These are phyloP conservation scores for Ceratobasidium sp. DNA, from an alignment of 1,284 basidiomycete genomes.

Conservation along the genomic window DNA sequence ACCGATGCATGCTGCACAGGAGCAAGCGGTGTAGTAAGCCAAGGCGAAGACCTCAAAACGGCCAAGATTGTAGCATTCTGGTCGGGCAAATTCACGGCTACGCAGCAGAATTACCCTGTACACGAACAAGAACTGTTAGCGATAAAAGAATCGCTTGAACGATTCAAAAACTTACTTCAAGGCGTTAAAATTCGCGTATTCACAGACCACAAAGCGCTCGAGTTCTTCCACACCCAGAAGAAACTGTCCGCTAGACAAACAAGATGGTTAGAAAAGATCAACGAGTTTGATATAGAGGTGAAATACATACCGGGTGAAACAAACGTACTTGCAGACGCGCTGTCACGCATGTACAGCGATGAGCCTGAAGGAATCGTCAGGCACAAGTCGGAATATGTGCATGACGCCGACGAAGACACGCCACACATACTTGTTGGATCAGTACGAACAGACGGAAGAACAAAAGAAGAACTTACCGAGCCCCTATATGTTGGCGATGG, in stretches of 20 bases:
- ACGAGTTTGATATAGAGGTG: conserved; percentile 54
- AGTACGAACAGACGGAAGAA: not conserved
- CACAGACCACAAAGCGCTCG: conserved; percentile 56
- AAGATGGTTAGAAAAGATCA: conserved; percentile 56
- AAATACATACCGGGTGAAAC: conserved; percentile 46
- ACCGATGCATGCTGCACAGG: conserved; percentile 55
- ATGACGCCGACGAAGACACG: conserved; percentile 48
- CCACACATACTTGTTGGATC: conserved; percentile 15
- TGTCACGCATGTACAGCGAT: conserved; percentile 56
- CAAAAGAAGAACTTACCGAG: not conserved
- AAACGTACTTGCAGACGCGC: conserved; percentile 55
- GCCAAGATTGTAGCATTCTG: conserved; percentile 51
- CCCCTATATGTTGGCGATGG: conserved; percentile 54
- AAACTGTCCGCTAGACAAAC: conserved; percentile 53
- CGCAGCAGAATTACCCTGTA: conserved; percentile 52
- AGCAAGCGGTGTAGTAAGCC: conserved; percentile 56
- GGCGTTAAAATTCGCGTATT: too few relatives aligned
- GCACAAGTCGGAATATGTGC: conserved; percentile 52
- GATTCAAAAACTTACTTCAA: not conserved
- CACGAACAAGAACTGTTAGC: conserved; percentile 46
- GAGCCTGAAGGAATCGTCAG: too few relatives aligned
- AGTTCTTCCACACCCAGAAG: conserved; percentile 54
- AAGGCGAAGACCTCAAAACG: conserved; percentile 50
- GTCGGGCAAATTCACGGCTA: conserved; percentile 55
- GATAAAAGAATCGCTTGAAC: not conserved